Evolutionary conservation across 495 filamentous ascomycete species (phyloP), one percentile per base, ranked within the genome.

Genomic region (Podospora didyma): DNA sequence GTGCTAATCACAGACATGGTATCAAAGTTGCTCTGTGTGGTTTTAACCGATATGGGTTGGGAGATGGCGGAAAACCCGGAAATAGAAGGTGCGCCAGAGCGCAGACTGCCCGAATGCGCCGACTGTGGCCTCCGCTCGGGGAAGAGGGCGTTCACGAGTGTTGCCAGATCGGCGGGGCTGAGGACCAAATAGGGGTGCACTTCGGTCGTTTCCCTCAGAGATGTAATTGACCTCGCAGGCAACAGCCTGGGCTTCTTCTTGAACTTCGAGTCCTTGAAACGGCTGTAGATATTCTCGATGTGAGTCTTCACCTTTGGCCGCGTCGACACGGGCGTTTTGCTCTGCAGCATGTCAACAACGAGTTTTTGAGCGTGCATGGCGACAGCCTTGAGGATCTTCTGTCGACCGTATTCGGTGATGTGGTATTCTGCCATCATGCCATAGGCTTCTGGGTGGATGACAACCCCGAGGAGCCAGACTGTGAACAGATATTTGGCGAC

Each of bases 401-500:
- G 86, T 49, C 94, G 83, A 21, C 90, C 91, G 71, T 91, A 89
- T 64, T 96, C 89, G 24, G 86, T 88, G 61, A 98, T 90, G 70
- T 96, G 89, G 65, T 96, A 89, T 58, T 94, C 90, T 57, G 88
- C 80, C 79, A 97, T 85, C 70, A 97, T 87, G 48, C 90, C 92
- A 56, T 91, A 87, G 24, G 83, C 86, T 83, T 98, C 94, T 2
- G 94, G 94, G 64, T 92, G 89, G 47, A 90, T 89, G 60, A 98
- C 81, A 46, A 90, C 88, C 60, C 88, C 87, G 41, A 88, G 81
- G 31, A 98, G 77, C 73, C 90, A 96, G 44, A 86, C 87, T 28
- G 89, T 87, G 66, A 97, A 96, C 61, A 96, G 87, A 87, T 92
- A 98, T 65, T 92, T 91, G 49, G 86, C 83, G 59, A 96, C 85